Evolutionary conservation across 495 filamentous ascomycete genomes (phyloP).

Genomic region (Oidiodendron maius): DNA sequence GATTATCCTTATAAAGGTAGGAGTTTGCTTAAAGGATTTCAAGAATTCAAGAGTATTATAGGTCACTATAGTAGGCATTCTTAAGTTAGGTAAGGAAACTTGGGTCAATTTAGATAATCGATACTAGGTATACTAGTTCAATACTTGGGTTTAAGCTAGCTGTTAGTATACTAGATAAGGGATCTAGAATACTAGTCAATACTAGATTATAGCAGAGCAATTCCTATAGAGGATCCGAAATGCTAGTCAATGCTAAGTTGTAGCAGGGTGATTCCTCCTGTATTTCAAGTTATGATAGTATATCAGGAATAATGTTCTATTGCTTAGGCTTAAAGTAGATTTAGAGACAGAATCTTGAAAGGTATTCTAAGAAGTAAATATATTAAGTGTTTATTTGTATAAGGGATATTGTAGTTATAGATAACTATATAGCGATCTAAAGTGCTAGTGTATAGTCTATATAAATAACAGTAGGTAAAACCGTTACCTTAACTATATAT

Average conservation of each 20-base stretch:
- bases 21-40: neutral
- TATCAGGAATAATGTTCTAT: too few relatives aligned
- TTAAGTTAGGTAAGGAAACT: neutral
- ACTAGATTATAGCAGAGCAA: too few relatives aligned
- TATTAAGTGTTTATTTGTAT: too few relatives aligned
- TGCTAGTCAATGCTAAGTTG: too few relatives aligned
- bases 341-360: neutral
- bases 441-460: too few relatives aligned
- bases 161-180: neutral
- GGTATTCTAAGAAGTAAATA: neutral
- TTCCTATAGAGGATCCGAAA: too few relatives aligned
- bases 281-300: too few relatives aligned
- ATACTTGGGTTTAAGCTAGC: neutral
- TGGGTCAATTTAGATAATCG: neutral
- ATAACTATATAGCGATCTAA: too few relatives aligned
- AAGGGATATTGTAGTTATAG: too few relatives aligned
- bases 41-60: neutral
- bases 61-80: neutral
- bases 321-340: neutral
- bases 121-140: neutral
- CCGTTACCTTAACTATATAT: too few relatives aligned
- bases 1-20: neutral
- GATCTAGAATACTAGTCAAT: neutral
- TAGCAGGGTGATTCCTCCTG: too few relatives aligned
- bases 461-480: too few relatives aligned